Conservation (phyloP, 1,284 basidiomycete species). For the Tremellales sp. region DNA sequence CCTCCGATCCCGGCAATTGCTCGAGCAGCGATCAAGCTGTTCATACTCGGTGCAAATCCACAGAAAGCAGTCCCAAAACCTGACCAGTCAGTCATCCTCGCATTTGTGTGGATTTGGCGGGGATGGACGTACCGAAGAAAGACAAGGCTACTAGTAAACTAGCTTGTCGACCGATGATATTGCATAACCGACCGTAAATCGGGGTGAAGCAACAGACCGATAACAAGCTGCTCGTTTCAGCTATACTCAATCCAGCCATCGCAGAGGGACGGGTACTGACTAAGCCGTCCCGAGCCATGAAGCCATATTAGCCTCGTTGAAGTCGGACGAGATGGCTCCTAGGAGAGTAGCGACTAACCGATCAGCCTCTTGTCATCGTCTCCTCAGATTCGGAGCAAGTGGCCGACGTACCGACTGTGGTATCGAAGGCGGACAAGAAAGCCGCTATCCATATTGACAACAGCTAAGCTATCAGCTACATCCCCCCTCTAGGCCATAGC, state of each 20-base stretch:
- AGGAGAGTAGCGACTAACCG: slow-evolving; percentile 57
- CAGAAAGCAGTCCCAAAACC: slow-evolving; percentile 76
- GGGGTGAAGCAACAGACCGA: slow-evolving; percentile 86
- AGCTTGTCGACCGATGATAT: slow-evolving; percentile 79
- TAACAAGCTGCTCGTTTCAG: slow-evolving; percentile 52
- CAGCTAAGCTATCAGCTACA: slow-evolving; percentile 1
- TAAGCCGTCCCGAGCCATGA: slow-evolving; percentile 79
- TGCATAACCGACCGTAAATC: slow-evolving; percentile 78
- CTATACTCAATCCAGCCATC: background rate
- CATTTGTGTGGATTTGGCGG: slow-evolving; percentile 14
- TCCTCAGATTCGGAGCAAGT: background rate
- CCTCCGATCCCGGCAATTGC: slow-evolving; percentile 86
- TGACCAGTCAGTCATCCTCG: slow-evolving; percentile 34
- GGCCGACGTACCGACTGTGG: slow-evolving; percentile 58
- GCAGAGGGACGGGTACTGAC: slow-evolving; percentile 12
- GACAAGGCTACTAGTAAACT: slow-evolving; percentile 65
- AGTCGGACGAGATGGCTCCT: slow-evolving; percentile 43
- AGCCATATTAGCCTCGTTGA: slow-evolving; percentile 54
- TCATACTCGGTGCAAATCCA: slow-evolving; percentile 77
- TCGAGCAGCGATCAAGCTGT: slow-evolving; percentile 70
- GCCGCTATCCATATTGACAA: slow-evolving; percentile 24
- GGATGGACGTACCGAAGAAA: slow-evolving; percentile 81
- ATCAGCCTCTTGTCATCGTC: background rate
- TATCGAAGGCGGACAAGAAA: slow-evolving; percentile 74
- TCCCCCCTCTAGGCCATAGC: too few relatives aligned